Percentiles rank a stretch among this genome's conserved stretches.
Conservation (phyloP, 2,329 filamentous ascomycete species). For the Coniochaeta ligniaria region DNA sequence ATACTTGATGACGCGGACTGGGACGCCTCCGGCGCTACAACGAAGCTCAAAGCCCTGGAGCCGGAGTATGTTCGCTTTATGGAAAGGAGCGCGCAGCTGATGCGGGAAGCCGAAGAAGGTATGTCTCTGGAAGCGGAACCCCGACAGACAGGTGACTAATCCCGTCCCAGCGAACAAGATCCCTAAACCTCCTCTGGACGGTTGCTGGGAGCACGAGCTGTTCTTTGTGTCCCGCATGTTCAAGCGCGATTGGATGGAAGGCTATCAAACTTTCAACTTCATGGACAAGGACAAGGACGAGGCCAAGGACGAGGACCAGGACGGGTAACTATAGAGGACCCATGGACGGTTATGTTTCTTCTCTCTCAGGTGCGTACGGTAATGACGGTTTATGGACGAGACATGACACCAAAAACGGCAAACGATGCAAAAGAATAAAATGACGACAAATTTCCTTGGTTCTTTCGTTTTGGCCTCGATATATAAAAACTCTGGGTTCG, state of each 20-base stretch:
- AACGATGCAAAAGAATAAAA: neutral
- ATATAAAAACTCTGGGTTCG: neutral
- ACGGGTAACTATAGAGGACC: neutral
- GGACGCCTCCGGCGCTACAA: constrained; percentile 14
- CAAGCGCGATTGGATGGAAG: constrained; percentile 8
- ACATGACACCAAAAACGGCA: neutral
- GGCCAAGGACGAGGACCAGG: too few relatives aligned
- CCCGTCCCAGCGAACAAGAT: constrained; percentile 5
- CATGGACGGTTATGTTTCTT: neutral
- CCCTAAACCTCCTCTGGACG: constrained; percentile 9
- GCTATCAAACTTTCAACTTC: constrained; percentile 6
- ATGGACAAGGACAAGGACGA: too few relatives aligned
- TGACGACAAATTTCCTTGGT: neutral
- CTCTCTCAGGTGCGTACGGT: neutral
- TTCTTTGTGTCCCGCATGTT: constrained; percentile 17
- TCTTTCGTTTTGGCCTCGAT: neutral
- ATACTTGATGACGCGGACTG: constrained; percentile 20
- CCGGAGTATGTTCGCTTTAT: constrained; percentile 26
- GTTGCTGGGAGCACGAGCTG: constrained; percentile 15
- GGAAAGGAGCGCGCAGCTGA: constrained; percentile 17
- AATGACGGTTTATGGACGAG: neutral
- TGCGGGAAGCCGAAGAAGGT: constrained; percentile 12
- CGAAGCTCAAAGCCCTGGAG: constrained; percentile 20
- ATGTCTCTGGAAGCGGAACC: neutral
- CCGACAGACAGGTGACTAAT: neutral